These are phyloP conservation scores for Diversispora epigaea DNA, from an alignment of 192 early-diverging fungal genomes.

Conservation along the genomic window DNA sequence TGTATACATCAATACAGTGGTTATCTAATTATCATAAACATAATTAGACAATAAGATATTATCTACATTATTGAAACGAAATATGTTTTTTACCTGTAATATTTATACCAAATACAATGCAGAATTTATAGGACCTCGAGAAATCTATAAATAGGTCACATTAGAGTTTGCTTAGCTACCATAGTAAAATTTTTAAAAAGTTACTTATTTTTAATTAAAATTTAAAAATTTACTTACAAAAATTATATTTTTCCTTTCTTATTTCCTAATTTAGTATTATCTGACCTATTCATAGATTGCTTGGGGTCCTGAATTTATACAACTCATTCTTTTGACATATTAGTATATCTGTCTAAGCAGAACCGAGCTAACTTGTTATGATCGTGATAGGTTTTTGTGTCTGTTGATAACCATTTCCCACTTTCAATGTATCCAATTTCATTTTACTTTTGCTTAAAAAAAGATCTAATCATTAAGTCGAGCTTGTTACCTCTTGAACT, in stretches of 20 bases:
- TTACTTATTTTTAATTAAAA: no score
- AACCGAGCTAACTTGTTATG: no score
- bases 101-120: conserved; percentile 23
- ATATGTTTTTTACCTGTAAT: conserved; percentile 16
- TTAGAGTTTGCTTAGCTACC: no score
- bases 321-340: neutral
- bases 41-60: neutral
- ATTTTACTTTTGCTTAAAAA: neutral
- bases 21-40: conserved; percentile 14
- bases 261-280: no score
- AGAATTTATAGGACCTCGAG: no score
- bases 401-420: neutral
- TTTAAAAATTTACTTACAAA: no score
- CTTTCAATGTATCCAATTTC: no score
- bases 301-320: no score
- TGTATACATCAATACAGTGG: conserved; percentile 7
- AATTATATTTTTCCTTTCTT: no score
- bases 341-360: neutral
- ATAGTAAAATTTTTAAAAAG: no score
- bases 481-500: conserved; percentile 15
- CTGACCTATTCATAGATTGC: no score
- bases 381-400: neutral
- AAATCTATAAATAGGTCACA: no score
- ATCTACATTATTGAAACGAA: neutral
- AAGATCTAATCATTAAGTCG: conserved; percentile 2